These are phyloP conservation scores for Paracorniculantispora psalliotae DNA, from an alignment of 2,329 filamentous ascomycete species.

Conservation along the genomic window DNA sequence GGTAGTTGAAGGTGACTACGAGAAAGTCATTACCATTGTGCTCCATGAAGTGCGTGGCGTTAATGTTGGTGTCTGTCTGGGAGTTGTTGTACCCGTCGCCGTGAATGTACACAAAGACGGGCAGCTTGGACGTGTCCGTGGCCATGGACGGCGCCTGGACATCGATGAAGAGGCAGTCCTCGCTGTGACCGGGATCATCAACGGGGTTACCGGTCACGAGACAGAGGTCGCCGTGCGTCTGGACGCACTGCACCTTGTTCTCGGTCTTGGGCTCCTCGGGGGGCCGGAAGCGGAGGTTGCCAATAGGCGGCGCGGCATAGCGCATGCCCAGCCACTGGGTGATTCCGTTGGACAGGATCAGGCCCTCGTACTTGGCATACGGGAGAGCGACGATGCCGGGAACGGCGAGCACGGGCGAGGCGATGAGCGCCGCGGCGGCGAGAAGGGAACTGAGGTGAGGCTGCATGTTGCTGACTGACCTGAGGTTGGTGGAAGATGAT, in stretches of 20 bases:
- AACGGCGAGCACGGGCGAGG: not conserved
- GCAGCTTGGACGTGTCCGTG: constrained; percentile 46
- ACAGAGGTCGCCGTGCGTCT: constrained; percentile 30
- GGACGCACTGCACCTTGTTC: constrained; percentile 46
- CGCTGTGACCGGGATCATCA: constrained; percentile 32
- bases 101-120: constrained; percentile 57
- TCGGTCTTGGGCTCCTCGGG: constrained; percentile 56
- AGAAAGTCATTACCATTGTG: constrained; percentile 56
- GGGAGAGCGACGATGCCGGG: not conserved
- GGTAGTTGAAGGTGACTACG: constrained; percentile 70
- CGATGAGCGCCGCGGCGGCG: not conserved
- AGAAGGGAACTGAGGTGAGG: not conserved
- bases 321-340: constrained; percentile 71
- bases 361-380: constrained; percentile 63
- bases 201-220: constrained; percentile 25
- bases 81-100: constrained; percentile 54
- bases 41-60: constrained; percentile 56
- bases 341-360: constrained; percentile 49
- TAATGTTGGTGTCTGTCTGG: constrained; percentile 45
- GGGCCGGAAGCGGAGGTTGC: constrained; percentile 59
- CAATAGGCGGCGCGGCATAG: constrained; percentile 66
- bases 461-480: not conserved
- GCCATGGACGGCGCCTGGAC: constrained; percentile 55
- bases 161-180: constrained; percentile 68
- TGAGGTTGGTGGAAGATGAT: not conserved